A percentile compares a stretch with the other conserved stretches of the same genome.
phyloP scores from a whole-genome alignment of 441 rosid species.

The Erysimum pusillum region DNA sequence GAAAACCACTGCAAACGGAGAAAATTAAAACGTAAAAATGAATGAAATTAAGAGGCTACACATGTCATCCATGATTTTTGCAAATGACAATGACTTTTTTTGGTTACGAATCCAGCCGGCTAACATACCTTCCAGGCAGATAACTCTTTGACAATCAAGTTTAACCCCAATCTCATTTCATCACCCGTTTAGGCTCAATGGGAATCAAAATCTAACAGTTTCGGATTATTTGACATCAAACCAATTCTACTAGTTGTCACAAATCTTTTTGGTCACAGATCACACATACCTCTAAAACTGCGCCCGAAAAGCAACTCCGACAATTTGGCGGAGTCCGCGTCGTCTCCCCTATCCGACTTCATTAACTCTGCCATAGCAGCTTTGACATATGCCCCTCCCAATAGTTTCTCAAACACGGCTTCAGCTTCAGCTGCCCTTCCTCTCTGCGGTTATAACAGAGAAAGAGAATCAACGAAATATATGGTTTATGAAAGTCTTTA shows the following conservation, averaged over 20 bases:
- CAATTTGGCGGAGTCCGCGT: constrained; percentile 58
- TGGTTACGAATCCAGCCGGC: constrained; percentile 29
- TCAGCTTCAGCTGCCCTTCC: constrained; percentile 79
- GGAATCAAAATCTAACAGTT: constrained; percentile 29
- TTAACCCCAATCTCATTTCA: constrained; percentile 33
- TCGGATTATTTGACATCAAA: constrained; percentile 22
- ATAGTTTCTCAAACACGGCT: constrained; percentile 67
- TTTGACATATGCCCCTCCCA: constrained; percentile 67
- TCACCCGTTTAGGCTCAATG: constrained; percentile 17
- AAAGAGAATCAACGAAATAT: constrained; percentile 7
- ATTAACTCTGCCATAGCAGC: constrained; percentile 69
- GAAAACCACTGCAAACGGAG: constrained; percentile 77
- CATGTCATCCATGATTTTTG: constrained; percentile 28
- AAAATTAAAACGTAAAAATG: constrained; percentile 51
- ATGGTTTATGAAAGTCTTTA: constrained; percentile 17
- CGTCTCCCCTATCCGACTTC: constrained; percentile 69
- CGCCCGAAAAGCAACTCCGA: constrained; percentile 67
- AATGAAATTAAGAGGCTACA: constrained; percentile 43
- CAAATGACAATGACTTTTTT: constrained; percentile 28
- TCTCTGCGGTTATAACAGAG: constrained; percentile 52
- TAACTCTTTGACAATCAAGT: constrained; percentile 32
- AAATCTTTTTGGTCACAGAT: constrained; percentile 22
- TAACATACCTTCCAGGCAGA: constrained; percentile 31
- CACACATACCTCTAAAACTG: constrained; percentile 60
- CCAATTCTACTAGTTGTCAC: constrained; percentile 22